phyloP scores from a whole-genome alignment of 768 basidiomycete genomes.

The Leccinum imitatum region DNA sequence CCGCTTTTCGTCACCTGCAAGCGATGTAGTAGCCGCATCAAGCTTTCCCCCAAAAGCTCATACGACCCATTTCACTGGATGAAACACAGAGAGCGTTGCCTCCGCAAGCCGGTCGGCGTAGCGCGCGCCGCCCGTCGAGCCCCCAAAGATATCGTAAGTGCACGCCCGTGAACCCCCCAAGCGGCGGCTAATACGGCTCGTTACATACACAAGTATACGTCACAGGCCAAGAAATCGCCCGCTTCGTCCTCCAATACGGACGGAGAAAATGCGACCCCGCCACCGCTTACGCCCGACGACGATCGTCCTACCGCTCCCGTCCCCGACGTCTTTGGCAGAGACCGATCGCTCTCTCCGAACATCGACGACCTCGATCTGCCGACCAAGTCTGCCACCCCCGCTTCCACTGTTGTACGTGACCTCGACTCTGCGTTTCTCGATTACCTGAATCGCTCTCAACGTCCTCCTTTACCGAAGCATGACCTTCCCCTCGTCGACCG shows the following conservation, averaged over 20 bases:
- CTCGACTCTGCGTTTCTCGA: slow-evolving; percentile 25
- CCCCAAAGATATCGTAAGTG: slow-evolving; percentile 27
- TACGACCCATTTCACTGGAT: slow-evolving; percentile 70
- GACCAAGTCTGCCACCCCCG: slow-evolving; percentile 9
- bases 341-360: slow-evolving; percentile 26
- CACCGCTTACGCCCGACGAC: slow-evolving; percentile 39
- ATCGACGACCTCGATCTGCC: slow-evolving; percentile 21
- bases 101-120: slow-evolving; percentile 41
- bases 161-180: neutral
- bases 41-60: slow-evolving; percentile 64
- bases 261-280: slow-evolving; percentile 33
- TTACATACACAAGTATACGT: slow-evolving; percentile 16
- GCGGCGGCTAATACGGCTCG: slow-evolving; percentile 5
- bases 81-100: slow-evolving; percentile 60
- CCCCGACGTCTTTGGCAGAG: slow-evolving; percentile 21
- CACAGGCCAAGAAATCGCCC: slow-evolving; percentile 23
- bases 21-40: slow-evolving; percentile 56
- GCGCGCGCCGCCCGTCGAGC: slow-evolving; percentile 16
- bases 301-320: slow-evolving; percentile 17
- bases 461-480: slow-evolving; percentile 22
- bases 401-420: slow-evolving; percentile 22
- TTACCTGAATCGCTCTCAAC: slow-evolving; percentile 27
- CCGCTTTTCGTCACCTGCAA: slow-evolving; percentile 54
- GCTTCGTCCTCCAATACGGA: slow-evolving; percentile 31
- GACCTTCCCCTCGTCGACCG: slow-evolving; percentile 22